Conservation (phyloP, 208 protist species). For the Trypanosoma lewisi region DNA sequence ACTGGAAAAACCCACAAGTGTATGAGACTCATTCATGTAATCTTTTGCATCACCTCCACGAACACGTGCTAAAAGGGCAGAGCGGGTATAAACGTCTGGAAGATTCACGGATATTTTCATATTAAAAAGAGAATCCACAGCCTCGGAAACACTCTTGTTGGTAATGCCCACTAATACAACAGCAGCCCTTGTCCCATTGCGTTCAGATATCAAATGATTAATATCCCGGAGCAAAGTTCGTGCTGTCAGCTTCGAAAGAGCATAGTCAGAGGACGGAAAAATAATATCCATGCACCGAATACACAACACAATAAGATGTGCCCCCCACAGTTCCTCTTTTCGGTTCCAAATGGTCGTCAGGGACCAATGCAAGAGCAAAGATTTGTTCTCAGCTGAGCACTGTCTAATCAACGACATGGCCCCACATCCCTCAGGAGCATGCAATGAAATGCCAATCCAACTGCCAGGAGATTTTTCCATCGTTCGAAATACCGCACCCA, state of each 20-base stretch:
- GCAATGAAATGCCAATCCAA: constrained; percentile 41
- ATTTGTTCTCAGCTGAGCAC: constrained; percentile 20
- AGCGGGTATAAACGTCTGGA: constrained; percentile 40
- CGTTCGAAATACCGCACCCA: constrained; percentile 29
- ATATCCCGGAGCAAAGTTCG: constrained; percentile 32
- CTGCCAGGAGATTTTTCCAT: constrained; percentile 24
- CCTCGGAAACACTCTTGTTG: constrained; percentile 26
- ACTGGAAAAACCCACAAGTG: constrained; percentile 55
- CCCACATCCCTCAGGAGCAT: constrained; percentile 54
- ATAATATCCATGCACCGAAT: constrained; percentile 34
- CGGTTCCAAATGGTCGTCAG: constrained; percentile 15
- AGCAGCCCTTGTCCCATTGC: constrained; percentile 26
- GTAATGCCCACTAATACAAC: constrained; percentile 57
- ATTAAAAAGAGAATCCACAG: constrained; percentile 47
- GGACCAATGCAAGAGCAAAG: constrained; percentile 40
- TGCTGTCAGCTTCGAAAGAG: constrained; percentile 31
- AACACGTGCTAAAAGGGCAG: constrained; percentile 48
- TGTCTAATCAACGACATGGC: constrained; percentile 35
- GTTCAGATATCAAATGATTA: constrained; percentile 18
- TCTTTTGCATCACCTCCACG: constrained; percentile 27
- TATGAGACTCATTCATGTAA: constrained; percentile 38
- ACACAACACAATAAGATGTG: constrained; percentile 35
- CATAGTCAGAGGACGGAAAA: constrained; percentile 43
- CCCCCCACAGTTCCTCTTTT: constrained; percentile 11
- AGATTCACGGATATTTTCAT: constrained; percentile 37